Percentiles rank a stretch among this genome's conserved stretches.
These are phyloP conservation scores for Bothriochloa decipiens DNA, from an alignment of 176 grass and related monocot genomes.

Conservation along the genomic window DNA sequence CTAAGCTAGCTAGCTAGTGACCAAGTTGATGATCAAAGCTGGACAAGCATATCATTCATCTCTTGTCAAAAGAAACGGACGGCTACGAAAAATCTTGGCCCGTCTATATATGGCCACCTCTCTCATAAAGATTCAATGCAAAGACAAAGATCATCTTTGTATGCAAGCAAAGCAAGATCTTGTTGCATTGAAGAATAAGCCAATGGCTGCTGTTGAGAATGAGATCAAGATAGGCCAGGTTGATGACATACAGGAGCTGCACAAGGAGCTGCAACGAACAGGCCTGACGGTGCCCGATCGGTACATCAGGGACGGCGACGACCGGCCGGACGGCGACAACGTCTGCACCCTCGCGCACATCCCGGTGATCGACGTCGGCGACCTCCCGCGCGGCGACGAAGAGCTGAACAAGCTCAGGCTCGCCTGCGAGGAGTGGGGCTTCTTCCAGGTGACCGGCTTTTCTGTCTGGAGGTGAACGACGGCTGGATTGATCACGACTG, in stretches of 20 bases:
- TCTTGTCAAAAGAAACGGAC: conserved; percentile 23
- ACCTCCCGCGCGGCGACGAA: conserved; percentile 41
- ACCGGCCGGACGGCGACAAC: conserved; percentile 46
- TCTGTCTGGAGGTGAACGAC: background rate
- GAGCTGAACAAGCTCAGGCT: conserved; percentile 55
- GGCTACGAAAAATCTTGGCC: background rate
- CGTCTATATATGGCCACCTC: conserved; percentile 19
- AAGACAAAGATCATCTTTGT: conserved; percentile 9
- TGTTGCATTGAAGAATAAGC: background rate
- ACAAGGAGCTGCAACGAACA: no score
- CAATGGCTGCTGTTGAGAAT: conserved; percentile 19
- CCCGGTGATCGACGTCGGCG: conserved; percentile 68
- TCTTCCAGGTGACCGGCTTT: conserved; percentile 60
- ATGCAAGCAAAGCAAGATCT: background rate
- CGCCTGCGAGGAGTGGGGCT: conserved; percentile 88
- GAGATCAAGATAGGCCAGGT: conserved; percentile 56
- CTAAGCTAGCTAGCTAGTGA: background rate
- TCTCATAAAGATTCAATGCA: background rate
- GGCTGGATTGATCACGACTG: background rate
- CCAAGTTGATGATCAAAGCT: conserved; percentile 20
- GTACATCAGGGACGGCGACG: conserved; percentile 59
- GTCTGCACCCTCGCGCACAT: conserved; percentile 37
- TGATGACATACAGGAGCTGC: conserved; percentile 78
- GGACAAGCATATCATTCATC: conserved; percentile 16
- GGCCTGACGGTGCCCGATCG: conserved; percentile 57